Evolutionary conservation across 2,329 filamentous ascomycete species (phyloP), one percentile per base, ranked within the genome.

Genomic region (Botrytis tulipae): DNA sequence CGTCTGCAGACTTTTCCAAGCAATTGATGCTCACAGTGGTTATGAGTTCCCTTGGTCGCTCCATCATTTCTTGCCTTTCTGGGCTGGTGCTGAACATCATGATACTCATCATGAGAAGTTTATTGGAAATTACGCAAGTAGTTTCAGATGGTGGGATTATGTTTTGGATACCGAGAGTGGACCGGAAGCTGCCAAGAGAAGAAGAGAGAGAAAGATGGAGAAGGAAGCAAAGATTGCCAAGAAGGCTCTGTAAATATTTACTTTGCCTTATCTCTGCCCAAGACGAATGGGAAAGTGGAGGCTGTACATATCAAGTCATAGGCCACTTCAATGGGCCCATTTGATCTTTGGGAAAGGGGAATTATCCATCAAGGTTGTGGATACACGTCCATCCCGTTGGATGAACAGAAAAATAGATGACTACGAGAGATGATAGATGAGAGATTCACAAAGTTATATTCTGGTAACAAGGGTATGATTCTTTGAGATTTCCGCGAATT

Each of bases 111-210:
- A 99, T 85, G 96, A 99, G 87, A 94, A 94, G 82, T 99, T 99
- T 85, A 94, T 99, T 76, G 96, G 96, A 79, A 99, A 99, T 87
- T 99, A 98, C 83, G 87, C 95, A 70, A 97, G 94, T 82, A 97
- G 93, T 87, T 99, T 99, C 90, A 90, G 95, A 83, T 99, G 96
- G 96, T 99, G 96, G 96, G 96, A 99, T 85, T 97, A 92, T 83
- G 83, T 91, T 79, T 88, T 98, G 78, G 95, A 98, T 84, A 99
- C 96, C 75, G 95, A 99, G 87, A 93, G 93, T 76, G 94, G 93
- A 71, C 89, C 93, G 54, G 95, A 97, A 83, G 93, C 95, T 59
- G 88, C 92, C 79, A 95, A 94, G 90, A 89, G 87, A 81, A 91
- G 95, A 81, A 89, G 94, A 74, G 94, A 96, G 83, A 90, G 86